Conservation (phyloP, 2,329 filamentous ascomycete genomes). For the Talaromyces funiculosus region DNA sequence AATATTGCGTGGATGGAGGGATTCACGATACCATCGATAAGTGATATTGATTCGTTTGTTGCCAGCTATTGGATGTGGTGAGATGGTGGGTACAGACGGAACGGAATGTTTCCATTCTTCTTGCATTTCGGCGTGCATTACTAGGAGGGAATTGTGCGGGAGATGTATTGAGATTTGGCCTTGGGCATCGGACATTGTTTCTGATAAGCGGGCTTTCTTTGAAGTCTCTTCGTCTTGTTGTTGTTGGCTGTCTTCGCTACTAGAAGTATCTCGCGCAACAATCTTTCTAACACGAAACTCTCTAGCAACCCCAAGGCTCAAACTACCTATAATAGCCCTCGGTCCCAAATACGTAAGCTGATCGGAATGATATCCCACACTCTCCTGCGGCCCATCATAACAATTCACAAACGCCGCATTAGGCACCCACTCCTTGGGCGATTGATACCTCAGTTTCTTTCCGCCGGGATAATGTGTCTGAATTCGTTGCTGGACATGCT, state of each 20-base stretch:
- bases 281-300: conserved; percentile 84
- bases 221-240: not conserved
- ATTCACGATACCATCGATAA: conserved; percentile 77
- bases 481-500: conserved; percentile 68
- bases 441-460: conserved; percentile 72
- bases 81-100: conserved; percentile 65
- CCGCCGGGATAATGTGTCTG: conserved; percentile 60
- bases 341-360: conserved; percentile 91
- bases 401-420: conserved; percentile 95
- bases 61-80: conserved; percentile 76
- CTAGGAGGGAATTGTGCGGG: conserved; percentile 84
- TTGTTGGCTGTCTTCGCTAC: not conserved
- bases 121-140: conserved; percentile 98
- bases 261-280: conserved; percentile 54
- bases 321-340: conserved; percentile 76
- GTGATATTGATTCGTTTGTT: conserved; percentile 88
- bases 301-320: conserved; percentile 85
- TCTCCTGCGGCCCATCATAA: conserved; percentile 75
- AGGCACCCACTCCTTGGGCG: conserved; percentile 66
- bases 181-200: conserved; percentile 53
- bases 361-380: conserved; percentile 87
- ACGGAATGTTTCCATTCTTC: conserved; percentile 95
- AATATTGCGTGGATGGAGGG: conserved; percentile 69
- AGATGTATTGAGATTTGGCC: conserved; percentile 91
- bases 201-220: conserved; percentile 15